A percentile compares a stretch with the other conserved stretches of the same genome.
Evolutionary conservation across 371 early-diverging fungal genomes (phyloP).

Genomic region (Syncephalastrum sp.): DNA sequence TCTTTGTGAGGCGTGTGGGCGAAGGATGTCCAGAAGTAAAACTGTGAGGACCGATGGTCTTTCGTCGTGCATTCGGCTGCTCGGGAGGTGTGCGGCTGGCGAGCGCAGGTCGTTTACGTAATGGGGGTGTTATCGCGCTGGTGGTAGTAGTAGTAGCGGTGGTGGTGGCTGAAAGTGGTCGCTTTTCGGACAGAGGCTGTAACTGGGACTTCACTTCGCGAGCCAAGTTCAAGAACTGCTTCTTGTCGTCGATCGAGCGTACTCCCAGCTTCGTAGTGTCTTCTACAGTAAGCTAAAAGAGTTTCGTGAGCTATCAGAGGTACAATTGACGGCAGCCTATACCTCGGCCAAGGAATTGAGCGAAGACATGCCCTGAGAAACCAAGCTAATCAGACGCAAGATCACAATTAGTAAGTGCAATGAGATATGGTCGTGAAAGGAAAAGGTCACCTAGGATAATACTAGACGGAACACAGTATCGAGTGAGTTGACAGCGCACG

Average conservation of each 20-base stretch:
- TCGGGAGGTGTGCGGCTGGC: constrained; percentile 12
- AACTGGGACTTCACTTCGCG: constrained; percentile 20
- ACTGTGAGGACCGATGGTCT: constrained; percentile 20
- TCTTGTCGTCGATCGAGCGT: constrained; percentile 29
- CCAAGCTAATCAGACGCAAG: no score
- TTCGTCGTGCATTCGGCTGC: constrained; percentile 15
- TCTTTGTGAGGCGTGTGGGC: constrained; percentile 2
- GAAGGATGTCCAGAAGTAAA: constrained; percentile 11
- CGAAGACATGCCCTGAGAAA: constrained; percentile 18
- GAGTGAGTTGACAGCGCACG: not conserved
- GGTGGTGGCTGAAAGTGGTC: constrained; percentile 1
- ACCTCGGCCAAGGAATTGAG: constrained; percentile 20
- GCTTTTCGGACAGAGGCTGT: constrained; percentile 2
- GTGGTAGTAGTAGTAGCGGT: constrained; percentile 1
- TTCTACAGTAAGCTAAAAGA: not conserved
- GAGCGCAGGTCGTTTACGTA: constrained; percentile 12
- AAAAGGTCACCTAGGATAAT: constrained; percentile 20
- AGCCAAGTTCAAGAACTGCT: constrained; percentile 26
- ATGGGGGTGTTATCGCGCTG: constrained; percentile 2
- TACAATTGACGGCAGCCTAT: not conserved
- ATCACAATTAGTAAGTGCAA: no score
- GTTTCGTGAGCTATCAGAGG: no score
- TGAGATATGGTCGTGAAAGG: no score
- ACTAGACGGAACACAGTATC: constrained; percentile 1
- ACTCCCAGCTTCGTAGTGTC: constrained; percentile 28